Base-by-base conservation (phyloP, 2,329 filamentous ascomycete species). In the Curvularia hawaiiensis region DNA sequence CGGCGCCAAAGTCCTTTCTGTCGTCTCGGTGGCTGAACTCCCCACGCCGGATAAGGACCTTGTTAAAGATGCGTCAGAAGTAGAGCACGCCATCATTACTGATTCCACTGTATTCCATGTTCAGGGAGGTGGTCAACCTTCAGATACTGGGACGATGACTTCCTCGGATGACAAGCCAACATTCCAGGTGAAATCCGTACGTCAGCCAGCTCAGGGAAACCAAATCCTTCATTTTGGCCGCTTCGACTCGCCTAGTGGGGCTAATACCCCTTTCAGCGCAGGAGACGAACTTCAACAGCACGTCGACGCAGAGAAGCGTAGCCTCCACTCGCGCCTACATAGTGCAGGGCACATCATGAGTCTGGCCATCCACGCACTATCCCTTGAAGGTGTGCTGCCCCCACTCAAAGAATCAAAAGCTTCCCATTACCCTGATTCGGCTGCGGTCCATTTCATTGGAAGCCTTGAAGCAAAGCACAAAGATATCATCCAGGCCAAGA, bases 311-410 rank as follows among this genome's bases (percentile, higher is more conserved):
- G 81, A 84, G 18, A 88, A 86, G 62, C 82, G 90, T 0, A 68
- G 80, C 0, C 78, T 90, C 0, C 86, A 88, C 75, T 90, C 88
- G 0, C 83, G 89, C 1, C 80, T 89, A 0, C 90, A 92, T 74
- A 91, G 89, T 0, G 89, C 88, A 0, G 90, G 90, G 33, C 90
- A 92, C 65, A 84, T 91, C 3, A 82, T 92, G 1, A 88, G 89
- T 3, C 76, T 85, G 0, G 89, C 89, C 0, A 85, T 91, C n/a
- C 80, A 85, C 1, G 78, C 82, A 51, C 79, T 90, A 0, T 74
- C 85, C 80, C 83, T 59, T 20, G 16, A 45, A 71, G 85, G 51
- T 72, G 20, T 26, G 73, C 28, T 73, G 0, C 65, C 67, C 1
- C 78, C 77, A 22, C 86, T 89, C 57, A 83, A 85, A 56, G 89